Evolutionary conservation across 2,329 filamentous ascomycete species (phyloP).

Genomic region (Exophiala alcalophila): DNA sequence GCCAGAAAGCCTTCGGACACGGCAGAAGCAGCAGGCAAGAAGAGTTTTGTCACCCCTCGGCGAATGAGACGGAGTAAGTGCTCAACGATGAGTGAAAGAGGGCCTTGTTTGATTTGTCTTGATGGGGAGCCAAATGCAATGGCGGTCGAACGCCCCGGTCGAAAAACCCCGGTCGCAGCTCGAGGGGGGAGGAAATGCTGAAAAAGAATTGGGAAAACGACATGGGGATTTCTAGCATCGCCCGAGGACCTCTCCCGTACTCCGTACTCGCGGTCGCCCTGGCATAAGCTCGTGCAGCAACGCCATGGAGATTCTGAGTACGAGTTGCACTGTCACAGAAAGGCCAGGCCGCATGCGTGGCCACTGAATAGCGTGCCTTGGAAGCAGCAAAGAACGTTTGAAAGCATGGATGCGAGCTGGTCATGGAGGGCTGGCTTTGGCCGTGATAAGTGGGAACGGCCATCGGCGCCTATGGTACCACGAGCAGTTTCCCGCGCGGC

Average conservation of each 20-base stretch:
- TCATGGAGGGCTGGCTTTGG: constrained; percentile 9
- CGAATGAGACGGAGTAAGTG: too few species aligned
- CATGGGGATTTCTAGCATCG: too few species aligned
- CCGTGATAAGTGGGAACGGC: constrained; percentile 3
- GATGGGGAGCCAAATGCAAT: background rate
- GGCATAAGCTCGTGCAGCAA: constrained; percentile 12
- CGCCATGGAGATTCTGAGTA: constrained; percentile 6
- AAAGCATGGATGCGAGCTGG: constrained; percentile 5
- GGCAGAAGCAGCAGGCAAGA: too few species aligned
- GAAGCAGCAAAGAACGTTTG: background rate
- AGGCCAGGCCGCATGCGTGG: background rate
- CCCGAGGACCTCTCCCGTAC: too few species aligned
- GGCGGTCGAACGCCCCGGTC: background rate
- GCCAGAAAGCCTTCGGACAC: too few species aligned
- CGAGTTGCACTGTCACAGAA: constrained; percentile 8
- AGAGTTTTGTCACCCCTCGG: too few species aligned
- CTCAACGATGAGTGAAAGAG: too few species aligned
- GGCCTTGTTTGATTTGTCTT: constrained; percentile 1
- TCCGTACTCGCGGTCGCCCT: too few species aligned
- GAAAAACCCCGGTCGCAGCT: too few species aligned
- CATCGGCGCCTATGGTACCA: constrained; percentile 6
- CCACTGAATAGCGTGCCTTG: constrained; percentile 1
- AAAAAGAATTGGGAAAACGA: too few species aligned
- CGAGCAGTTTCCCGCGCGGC: constrained; percentile 5
- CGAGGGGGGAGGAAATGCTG: background rate